Base-by-base conservation (phyloP, 306 rosid genomes). In the Vicia faba region DNA sequence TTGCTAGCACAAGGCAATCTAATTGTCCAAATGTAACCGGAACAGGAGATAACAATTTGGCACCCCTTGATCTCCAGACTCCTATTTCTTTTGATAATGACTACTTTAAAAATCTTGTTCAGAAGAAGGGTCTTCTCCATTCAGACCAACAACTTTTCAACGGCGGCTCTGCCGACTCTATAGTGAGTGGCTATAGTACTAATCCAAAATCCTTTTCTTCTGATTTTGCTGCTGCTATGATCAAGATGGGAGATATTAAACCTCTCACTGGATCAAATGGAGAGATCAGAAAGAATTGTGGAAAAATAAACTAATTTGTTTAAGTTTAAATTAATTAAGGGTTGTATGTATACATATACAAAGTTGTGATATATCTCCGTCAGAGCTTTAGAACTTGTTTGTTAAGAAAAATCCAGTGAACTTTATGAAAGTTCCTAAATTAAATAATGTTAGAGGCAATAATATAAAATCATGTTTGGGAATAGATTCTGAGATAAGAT, bases 251-350 rank as follows among this genome's bases (percentile, higher is more conserved):
- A 58, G 78, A 82, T 18, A 82, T 85, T 10, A 53, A 75, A 8
- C 87, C 87, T 55, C 87, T 78, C 54, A 85, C 81, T 14, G 90
- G 87, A 2, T 75, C 80, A 35, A 41, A 58, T 4, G 88, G 88
- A 1, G 82, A 83, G 57, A 73, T 86, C 16, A 79, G 91, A 72
- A 81, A 81, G 66, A 78, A 83, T 1, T 86, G 91, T 4, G 65
- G 82, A 55, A 74, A 11, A 40, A 7, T 48, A 58, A 86, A 86
- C 79, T 85, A 50, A 48, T 18, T n/a, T n/a, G n/a, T n/a, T n/a
- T n/a, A n/a, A 71, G n/a, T 7, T 33, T 33, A 6, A 33, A 33
- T 33, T 7, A 33, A 33, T 33, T 1, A 33, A 7, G 9, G 0
- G 38, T 7, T 33, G 1, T 31, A 31, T 6, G 36, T 33, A 33